These are phyloP conservation scores for Papiliotrema flavescens DNA, from an alignment of 1,284 basidiomycete species.

Conservation along the genomic window DNA sequence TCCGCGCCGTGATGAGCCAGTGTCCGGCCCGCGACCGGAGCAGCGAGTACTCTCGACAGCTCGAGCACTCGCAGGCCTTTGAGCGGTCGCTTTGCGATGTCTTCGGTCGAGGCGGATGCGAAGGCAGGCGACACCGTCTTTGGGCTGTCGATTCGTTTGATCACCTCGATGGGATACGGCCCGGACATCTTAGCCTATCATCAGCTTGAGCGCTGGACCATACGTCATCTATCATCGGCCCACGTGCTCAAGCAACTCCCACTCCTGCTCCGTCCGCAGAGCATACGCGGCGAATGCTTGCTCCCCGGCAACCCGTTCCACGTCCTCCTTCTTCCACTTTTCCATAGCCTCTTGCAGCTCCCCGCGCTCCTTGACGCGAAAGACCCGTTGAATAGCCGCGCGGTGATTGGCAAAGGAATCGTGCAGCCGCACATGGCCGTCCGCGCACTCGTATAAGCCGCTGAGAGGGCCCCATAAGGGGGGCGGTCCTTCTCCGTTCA, in stretches of 20 bases:
- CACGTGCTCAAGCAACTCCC: slow-evolving; percentile 56
- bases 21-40: slow-evolving; percentile 54
- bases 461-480: slow-evolving; percentile 16
- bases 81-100: slow-evolving; percentile 47
- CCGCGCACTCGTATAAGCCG: neutral
- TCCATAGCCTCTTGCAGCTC: slow-evolving; percentile 24
- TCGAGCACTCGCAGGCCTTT: slow-evolving; percentile 58
- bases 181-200: slow-evolving; percentile 16
- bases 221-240: slow-evolving; percentile 4
- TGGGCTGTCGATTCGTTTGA: neutral
- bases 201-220: slow-evolving; percentile 35
- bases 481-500: slow-evolving; percentile 50
- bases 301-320: slow-evolving; percentile 56
- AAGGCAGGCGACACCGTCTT: slow-evolving; percentile 55
- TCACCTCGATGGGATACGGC: neutral
- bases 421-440: slow-evolving; percentile 5
- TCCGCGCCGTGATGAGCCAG: slow-evolving; percentile 55
- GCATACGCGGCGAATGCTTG: slow-evolving; percentile 57
- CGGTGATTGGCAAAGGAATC: slow-evolving; percentile 51
- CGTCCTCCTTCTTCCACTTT: slow-evolving; percentile 54
- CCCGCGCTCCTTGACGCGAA: slow-evolving; percentile 16
- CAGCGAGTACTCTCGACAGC: slow-evolving; percentile 60
- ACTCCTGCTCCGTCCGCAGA: slow-evolving; percentile 55
- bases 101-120: slow-evolving; percentile 52
- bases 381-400: slow-evolving; percentile 55